Percentiles rank a stretch among this genome's conserved stretches.
These are phyloP conservation scores for Russula vinacea DNA, from an alignment of 768 basidiomycete species.

Conservation along the genomic window DNA sequence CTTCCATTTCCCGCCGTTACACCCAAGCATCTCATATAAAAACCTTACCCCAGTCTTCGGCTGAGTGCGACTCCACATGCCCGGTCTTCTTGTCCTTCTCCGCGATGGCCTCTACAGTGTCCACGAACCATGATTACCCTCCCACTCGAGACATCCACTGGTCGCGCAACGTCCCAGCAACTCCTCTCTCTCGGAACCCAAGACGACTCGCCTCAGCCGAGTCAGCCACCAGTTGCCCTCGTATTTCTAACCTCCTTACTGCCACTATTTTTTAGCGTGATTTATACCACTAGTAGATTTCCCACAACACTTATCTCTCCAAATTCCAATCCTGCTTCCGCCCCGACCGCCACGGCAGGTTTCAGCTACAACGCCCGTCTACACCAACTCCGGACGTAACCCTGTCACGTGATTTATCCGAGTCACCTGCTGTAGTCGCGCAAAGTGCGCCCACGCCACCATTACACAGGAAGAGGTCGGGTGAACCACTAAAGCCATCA, in stretches of 20 bases:
- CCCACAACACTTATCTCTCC: constrained; percentile 1
- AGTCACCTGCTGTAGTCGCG: constrained; percentile 19
- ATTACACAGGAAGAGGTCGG: constrained; percentile 85
- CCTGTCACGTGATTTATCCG: constrained; percentile 23
- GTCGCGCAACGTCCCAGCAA: constrained; percentile 54
- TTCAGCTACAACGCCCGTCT: constrained; percentile 19
- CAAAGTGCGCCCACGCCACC: constrained; percentile 53
- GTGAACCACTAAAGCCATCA: constrained; percentile 88
- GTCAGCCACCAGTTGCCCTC: constrained; percentile 32
- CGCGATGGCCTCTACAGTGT: constrained; percentile 25
- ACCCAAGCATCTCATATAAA: constrained; percentile 18
- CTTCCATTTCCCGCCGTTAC: no score
- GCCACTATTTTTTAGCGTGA: constrained; percentile 3
- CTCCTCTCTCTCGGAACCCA: constrained; percentile 61
- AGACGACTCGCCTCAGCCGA: constrained; percentile 43
- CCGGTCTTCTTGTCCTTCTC: background rate
- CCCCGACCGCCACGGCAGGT: constrained; percentile 34
- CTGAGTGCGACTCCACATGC: background rate
- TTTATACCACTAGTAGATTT: constrained; percentile 24
- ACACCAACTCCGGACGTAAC: background rate
- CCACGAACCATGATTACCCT: constrained; percentile 20
- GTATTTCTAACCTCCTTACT: constrained; percentile 14
- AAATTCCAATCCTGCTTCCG: background rate
- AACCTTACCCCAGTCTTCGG: background rate
- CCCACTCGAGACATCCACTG: constrained; percentile 31